Evolutionary conservation across 306 rosid genomes (phyloP), one percentile per base, ranked within the genome.

Genomic region (Ziziphus jujuba): DNA sequence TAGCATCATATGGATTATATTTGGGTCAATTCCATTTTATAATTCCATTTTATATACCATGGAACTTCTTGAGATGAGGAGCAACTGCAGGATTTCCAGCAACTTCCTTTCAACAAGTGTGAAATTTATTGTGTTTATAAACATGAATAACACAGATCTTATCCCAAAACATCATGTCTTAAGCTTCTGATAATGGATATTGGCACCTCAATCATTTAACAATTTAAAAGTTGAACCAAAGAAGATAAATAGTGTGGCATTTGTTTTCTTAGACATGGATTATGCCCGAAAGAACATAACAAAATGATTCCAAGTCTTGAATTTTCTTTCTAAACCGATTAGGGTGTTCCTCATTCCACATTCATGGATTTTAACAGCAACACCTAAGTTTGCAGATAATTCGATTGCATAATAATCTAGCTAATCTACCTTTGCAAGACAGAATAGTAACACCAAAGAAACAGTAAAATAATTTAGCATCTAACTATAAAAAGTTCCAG

Each of bases 31-130:
- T 82, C 99, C 97, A 60, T 95, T 95, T 73, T 90, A 64, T 73
- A 95, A 95, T 90, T 82, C 99, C 97, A 60, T 95, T 95, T 73
- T 90, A 64, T 73, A 95, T 88, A 53, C 99, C 99, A 85, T 88
- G 95, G 77, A 95, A 95, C 89, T 90, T 95, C 76, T 79, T 75
- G 63, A 84, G 88, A 79, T 90, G 65, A 57, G 96, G 91, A 81
- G 92, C 87, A 74, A 95, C n/a, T 57, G 43, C 73, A 55, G 84
- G 76, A 73, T 90, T 79, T 67, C 96, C 84, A 28, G 95, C 82
- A 72, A 90, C 71, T 87, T 95, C 99, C 85, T 80, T 90, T 51
- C 89, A 67, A 71, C 88, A 95, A 65, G 91, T 87, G 66, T 72
- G 87, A 67, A 95, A 60, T 90, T 97, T n/a, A n/a, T 97, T 95